Conservation (phyloP, 257 asterid species). For the Cruciata laevipes region DNA sequence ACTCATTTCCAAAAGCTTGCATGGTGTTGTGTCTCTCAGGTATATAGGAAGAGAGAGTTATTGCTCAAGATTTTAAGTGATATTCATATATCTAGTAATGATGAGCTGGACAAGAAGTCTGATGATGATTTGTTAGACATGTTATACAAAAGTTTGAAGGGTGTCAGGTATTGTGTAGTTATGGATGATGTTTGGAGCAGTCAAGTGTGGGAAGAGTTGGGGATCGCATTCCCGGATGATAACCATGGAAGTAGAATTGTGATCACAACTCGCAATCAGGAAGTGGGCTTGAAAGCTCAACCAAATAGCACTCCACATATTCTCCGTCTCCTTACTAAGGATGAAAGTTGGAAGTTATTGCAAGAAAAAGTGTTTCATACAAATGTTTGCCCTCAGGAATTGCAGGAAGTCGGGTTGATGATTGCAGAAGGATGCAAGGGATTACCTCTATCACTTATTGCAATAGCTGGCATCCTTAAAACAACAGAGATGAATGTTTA, state of each 20-base stretch:
- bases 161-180: slow-evolving; percentile 14
- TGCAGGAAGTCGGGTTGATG: slow-evolving; percentile 1
- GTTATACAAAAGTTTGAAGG: not conserved
- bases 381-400: not conserved
- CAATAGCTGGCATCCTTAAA: slow-evolving; percentile 13
- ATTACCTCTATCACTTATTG: slow-evolving; percentile 13
- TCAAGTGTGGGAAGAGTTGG: slow-evolving; percentile 11
- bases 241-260: slow-evolving; percentile 20
- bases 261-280: slow-evolving; percentile 16
- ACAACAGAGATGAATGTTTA: not conserved
- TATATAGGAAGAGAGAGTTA: not conserved
- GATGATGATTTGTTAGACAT: not conserved
- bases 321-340: not conserved
- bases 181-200: slow-evolving; percentile 21
- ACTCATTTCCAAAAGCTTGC: slow-evolving; percentile 10
- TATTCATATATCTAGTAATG: not conserved
- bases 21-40: slow-evolving; percentile 15
- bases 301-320: slow-evolving; percentile 2
- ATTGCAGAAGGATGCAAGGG: slow-evolving; percentile 14
- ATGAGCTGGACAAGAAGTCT: not conserved
- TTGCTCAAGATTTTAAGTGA: slow-evolving; percentile 4
- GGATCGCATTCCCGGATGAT: slow-evolving; percentile 15
- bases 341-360: slow-evolving; percentile 14
- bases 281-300: slow-evolving; percentile 2
- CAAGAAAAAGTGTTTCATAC: not conserved